Base-by-base conservation (phyloP, 2,329 filamentous ascomycete genomes). In the Penicillium fuscoglaucum region DNA sequence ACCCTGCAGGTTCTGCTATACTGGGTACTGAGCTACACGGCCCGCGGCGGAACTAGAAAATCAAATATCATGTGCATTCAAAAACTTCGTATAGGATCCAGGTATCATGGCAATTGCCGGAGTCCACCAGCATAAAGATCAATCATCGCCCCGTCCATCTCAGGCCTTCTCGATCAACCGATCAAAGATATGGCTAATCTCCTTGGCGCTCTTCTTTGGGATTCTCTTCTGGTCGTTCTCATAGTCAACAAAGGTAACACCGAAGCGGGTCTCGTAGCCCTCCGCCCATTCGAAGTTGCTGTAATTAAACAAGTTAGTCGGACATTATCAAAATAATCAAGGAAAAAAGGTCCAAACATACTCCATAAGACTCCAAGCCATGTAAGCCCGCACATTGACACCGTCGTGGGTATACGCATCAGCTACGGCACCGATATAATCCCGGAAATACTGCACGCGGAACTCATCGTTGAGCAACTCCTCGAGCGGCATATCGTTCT, bases 271-370 rank as follows among this genome's bases (percentile, higher is more conserved):
- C 78, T 90, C 87, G 71, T 93, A 96, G 12, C 91, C 91, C 73
- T 96, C 91, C n/a, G 91, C 90, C 90, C 90, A 93, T 76, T 93
- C 90, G 69, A 93, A 93, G 79, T 93, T 93, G 76, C 82, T 85
- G 68, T 19, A 57, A 37, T 33, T 41, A 57, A 33, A 55, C 59
- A 50, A 57, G 53, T 60, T 33, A 64, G 41, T 28, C n/a, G 12
- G 17, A 41, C 5, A 26, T 35, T 26, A 47, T 28, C 40, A 29
- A 24, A 26, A 46, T 12, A 8, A 47, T 31, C 21, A 4, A 33
- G 29, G 26, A 10, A 9, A 21, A 17, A 17, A 26, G 9, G 17
- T 6, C 28, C 24, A 19, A 55, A 64, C 64, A 41, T 78, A 86
- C 83, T 96, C 91, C 83, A 96, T 85, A 63, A 96, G 82, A 73